Conservation (phyloP, 2,329 filamentous ascomycete species). For the Pseudopithomyces maydicus region DNA sequence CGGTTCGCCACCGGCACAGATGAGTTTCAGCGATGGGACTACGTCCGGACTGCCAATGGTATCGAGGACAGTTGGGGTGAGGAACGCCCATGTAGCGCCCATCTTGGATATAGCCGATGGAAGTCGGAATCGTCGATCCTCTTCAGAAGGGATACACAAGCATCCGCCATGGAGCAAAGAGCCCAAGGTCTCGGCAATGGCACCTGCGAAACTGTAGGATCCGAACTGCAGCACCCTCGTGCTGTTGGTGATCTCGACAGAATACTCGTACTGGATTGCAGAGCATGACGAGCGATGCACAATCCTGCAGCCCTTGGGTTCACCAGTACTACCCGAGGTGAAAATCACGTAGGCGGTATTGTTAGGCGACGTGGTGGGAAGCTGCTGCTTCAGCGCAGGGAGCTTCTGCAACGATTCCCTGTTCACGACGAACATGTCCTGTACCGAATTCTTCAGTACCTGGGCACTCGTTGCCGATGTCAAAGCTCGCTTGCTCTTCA, state of each 20-base stretch:
- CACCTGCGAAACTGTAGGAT: constrained; percentile 51
- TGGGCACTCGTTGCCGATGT: too few relatives aligned
- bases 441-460: too few relatives aligned
- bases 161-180: constrained; percentile 53
- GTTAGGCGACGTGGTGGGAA: too few relatives aligned
- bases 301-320: constrained; percentile 55
- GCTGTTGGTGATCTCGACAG: constrained; percentile 16
- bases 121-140: constrained; percentile 55
- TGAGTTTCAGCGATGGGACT: too few relatives aligned
- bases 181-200: constrained; percentile 56
- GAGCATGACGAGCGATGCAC: constrained; percentile 26
- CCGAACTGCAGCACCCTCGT: constrained; percentile 57
- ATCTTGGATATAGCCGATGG: too few relatives aligned
- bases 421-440: too few relatives aligned
- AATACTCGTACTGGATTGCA: too few relatives aligned
- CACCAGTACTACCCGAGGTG: constrained; percentile 58
- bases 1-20: too few relatives aligned
- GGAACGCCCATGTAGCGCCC: constrained; percentile 48
- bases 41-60: too few relatives aligned
- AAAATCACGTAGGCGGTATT: constrained; percentile 53
- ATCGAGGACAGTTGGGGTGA: constrained; percentile 16
- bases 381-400: too few relatives aligned
- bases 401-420: too few relatives aligned
- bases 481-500: not conserved
- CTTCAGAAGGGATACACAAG: constrained; percentile 58